These are phyloP conservation scores for Tilletia horrida DNA, from an alignment of 1,284 basidiomycete species.

Conservation along the genomic window DNA sequence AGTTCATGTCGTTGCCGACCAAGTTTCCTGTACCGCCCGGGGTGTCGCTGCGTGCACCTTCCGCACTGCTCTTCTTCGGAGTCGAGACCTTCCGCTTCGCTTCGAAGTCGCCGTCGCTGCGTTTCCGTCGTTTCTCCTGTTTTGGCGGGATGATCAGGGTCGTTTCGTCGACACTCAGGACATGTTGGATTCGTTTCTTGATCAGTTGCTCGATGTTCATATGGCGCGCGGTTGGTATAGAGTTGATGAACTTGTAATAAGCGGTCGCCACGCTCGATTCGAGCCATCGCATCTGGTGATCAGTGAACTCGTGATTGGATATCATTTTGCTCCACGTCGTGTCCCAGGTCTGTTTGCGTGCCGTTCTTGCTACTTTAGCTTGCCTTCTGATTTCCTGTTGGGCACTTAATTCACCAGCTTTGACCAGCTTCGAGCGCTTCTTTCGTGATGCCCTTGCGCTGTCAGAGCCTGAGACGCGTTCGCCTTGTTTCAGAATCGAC, in stretches of 20 bases:
- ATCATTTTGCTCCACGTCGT: not conserved
- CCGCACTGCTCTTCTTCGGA: not conserved
- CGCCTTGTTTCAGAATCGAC: too few relatives aligned
- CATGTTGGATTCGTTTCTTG: constrained; percentile 5
- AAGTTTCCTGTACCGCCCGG: too few relatives aligned
- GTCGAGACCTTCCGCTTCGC: not conserved
- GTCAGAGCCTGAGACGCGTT: too few relatives aligned
- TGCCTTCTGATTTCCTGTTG: not conserved
- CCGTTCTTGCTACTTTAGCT: not conserved
- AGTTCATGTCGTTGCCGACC: too few relatives aligned
- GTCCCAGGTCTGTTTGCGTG: not conserved
- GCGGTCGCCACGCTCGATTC: constrained; percentile 3
- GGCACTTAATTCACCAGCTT: not conserved
- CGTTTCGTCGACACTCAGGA: not conserved
- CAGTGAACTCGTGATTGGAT: not conserved
- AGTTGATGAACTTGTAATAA: not conserved
- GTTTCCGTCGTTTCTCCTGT: not conserved
- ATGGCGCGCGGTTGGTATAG: not conserved
- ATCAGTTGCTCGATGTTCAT: constrained; percentile 7
- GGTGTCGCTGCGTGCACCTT: not conserved
- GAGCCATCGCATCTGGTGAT: not conserved
- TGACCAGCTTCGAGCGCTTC: not conserved
- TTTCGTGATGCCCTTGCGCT: too few relatives aligned
- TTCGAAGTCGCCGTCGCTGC: not conserved
- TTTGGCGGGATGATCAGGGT: not conserved